phyloP scores from a whole-genome alignment of 1,284 basidiomycete species.

The Athelia psychrophila region DNA sequence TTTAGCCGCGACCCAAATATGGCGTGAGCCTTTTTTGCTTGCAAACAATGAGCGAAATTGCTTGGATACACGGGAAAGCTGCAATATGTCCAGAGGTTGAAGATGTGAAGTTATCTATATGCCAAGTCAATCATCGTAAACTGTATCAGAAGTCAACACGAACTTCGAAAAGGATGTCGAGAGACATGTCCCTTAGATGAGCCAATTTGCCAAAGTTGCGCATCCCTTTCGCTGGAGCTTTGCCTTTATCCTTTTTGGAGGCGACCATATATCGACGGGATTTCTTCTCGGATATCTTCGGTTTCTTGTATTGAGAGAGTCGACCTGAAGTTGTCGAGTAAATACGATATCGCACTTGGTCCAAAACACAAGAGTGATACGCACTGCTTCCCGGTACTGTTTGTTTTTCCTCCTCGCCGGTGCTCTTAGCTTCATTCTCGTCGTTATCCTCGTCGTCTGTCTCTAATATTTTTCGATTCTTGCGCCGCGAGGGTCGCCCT shows the following conservation, averaged over 20 bases:
- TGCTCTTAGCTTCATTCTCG: no score
- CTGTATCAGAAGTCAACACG: neutral
- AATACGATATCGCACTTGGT: neutral
- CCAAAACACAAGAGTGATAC: no score
- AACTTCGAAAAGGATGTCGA: conserved; percentile 27
- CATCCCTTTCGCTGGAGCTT: neutral
- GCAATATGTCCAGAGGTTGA: conserved; percentile 23
- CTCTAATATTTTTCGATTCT: no score
- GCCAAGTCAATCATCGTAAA: neutral
- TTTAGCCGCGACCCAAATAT: neutral
- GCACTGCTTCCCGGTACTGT: no score
- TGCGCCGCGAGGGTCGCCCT: no score
- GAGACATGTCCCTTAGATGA: conserved; percentile 15
- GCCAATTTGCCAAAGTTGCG: neutral
- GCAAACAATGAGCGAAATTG: conserved; percentile 25
- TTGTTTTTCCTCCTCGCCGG: no score
- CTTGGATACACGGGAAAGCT: conserved; percentile 24
- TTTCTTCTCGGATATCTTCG: neutral
- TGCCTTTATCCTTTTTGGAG: neutral
- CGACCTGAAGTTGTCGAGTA: neutral
- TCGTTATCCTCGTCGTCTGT: no score
- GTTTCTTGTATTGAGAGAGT: neutral
- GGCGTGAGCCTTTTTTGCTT: neutral
- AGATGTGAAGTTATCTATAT: conserved; percentile 20
- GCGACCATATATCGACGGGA: neutral